phyloP scores from a whole-genome alignment of 2,329 filamentous ascomycete species.

The Talaromyces albobiverticillius region DNA sequence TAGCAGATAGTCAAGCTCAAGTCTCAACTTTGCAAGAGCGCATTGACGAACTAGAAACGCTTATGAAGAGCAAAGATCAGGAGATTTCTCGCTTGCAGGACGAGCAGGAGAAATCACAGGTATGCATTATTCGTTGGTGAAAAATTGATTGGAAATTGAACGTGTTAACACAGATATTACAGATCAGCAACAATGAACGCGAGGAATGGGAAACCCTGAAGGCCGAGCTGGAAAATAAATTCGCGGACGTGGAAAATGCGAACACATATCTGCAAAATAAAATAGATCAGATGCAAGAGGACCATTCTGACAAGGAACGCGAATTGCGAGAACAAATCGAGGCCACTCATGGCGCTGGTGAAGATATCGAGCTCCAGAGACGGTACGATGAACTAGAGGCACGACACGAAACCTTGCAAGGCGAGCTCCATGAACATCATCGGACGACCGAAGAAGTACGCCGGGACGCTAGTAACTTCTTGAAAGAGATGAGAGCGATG shows the following conservation, averaged over 20 bases:
- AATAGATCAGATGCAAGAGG: slow-evolving; percentile 67
- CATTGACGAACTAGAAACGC: slow-evolving; percentile 67
- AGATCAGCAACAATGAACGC: slow-evolving; percentile 60
- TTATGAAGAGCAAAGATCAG: slow-evolving; percentile 67
- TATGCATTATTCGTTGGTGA: slow-evolving; percentile 23
- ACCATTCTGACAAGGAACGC: slow-evolving; percentile 63
- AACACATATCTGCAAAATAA: slow-evolving; percentile 78
- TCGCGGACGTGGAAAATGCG: slow-evolving; percentile 71
- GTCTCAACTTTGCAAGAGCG: slow-evolving; percentile 72
- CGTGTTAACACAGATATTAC: slow-evolving; percentile 12
- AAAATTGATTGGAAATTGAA: not conserved
- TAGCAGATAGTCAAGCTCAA: slow-evolving; percentile 78
- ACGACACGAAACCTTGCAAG: slow-evolving; percentile 65
- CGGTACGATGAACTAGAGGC: slow-evolving; percentile 58
- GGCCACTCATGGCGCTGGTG: slow-evolving; percentile 24
- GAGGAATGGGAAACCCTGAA: slow-evolving; percentile 67
- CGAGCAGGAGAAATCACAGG: slow-evolving; percentile 52
- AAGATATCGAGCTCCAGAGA: slow-evolving; percentile 57
- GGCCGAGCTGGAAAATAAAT: slow-evolving; percentile 66
- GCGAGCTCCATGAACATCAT: slow-evolving; percentile 69
- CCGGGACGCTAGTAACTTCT: slow-evolving; percentile 74
- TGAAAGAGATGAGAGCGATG: slow-evolving; percentile 84
- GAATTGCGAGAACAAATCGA: slow-evolving; percentile 64
- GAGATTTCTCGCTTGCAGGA: slow-evolving; percentile 62
- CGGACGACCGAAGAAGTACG: slow-evolving; percentile 83